A percentile compares a stretch with the other conserved stretches of the same genome.
phyloP scores from a whole-genome alignment of 2,329 filamentous ascomycete species.

The Pseudopithomyces chartarum region DNA sequence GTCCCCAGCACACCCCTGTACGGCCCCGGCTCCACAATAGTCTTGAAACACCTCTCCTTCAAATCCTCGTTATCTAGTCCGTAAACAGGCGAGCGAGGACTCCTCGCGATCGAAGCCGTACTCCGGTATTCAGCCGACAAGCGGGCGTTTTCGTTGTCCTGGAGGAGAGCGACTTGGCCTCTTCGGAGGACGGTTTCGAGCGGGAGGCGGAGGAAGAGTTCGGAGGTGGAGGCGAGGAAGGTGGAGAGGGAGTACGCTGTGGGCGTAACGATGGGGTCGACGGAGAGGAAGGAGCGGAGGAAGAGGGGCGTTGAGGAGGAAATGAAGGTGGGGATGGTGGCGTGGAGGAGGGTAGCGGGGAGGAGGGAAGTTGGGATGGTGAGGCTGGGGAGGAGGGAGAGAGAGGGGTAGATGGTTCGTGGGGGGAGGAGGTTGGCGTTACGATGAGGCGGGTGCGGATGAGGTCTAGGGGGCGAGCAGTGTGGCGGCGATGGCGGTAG shows the following conservation, averaged over 20 bases:
- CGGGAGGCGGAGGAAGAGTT: constrained; percentile 85
- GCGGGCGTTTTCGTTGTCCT: constrained; percentile 41
- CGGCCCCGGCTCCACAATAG: constrained; percentile 77
- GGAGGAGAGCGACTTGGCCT: constrained; percentile 74
- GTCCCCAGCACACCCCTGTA: constrained; percentile 91
- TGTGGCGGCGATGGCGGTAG: constrained; percentile 73
- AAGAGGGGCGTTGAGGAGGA: constrained; percentile 82
- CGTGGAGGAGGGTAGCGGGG: constrained; percentile 84
- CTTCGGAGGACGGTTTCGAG: constrained; percentile 90
- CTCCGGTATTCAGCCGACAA: constrained; percentile 32
- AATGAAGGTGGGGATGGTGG: constrained; percentile 80
- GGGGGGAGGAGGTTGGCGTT: constrained; percentile 75
- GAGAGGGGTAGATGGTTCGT: constrained; percentile 76
- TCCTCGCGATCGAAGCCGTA: too few species aligned
- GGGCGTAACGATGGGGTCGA: constrained; percentile 82
- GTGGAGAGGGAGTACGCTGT: constrained; percentile 80
- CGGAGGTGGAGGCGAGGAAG: constrained; percentile 78
- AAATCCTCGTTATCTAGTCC: constrained; percentile 21
- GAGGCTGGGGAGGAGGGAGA: constrained; percentile 76
- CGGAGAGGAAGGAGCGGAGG: constrained; percentile 79
- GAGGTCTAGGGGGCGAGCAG: constrained; percentile 87
- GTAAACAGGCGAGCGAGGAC: too few species aligned
- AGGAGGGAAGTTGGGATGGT: constrained; percentile 71
- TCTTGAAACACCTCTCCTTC: constrained; percentile 57
- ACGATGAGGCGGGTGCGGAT: constrained; percentile 86